phyloP scores from a whole-genome alignment of 192 early-diverging fungal genomes.

The Podila verticillata region DNA sequence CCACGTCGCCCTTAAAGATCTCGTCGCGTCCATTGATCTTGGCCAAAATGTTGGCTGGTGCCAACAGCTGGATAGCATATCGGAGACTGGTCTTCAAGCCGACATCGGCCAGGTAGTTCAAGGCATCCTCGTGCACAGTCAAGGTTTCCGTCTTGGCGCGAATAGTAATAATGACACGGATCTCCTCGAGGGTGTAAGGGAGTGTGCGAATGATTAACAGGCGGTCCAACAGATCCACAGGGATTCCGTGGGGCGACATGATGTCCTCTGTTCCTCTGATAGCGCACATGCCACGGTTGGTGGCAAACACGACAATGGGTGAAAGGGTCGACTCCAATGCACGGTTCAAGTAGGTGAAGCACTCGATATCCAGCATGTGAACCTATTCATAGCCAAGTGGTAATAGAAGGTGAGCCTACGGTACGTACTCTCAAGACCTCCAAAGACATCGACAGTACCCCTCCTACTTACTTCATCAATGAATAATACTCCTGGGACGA shows the following conservation, averaged over 20 bases:
- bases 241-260: slow-evolving; percentile 92
- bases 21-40: slow-evolving; percentile 85
- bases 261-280: slow-evolving; percentile 83
- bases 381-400: slow-evolving; percentile 62
- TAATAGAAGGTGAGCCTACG: background rate
- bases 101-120: slow-evolving; percentile 81
- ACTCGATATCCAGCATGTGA: slow-evolving; percentile 99
- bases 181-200: slow-evolving; percentile 93
- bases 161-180: slow-evolving; percentile 90
- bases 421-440: background rate
- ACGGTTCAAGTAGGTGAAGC: slow-evolving; percentile 98
- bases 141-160: slow-evolving; percentile 92
- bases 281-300: slow-evolving; percentile 92
- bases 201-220: slow-evolving; percentile 95
- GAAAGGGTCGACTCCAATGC: slow-evolving; percentile 95
- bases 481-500: slow-evolving; percentile 97
- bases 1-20: slow-evolving; percentile 87
- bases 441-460: background rate
- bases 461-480: slow-evolving; percentile 84
- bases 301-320: slow-evolving; percentile 98
- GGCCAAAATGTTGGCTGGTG: slow-evolving; percentile 89
- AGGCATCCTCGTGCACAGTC: slow-evolving; percentile 78
- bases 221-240: slow-evolving; percentile 95
- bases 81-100: slow-evolving; percentile 92
- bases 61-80: slow-evolving; percentile 95